Conservation (phyloP, 805 yeast genomes). For the Saccharomycopsis babjevae region DNA sequence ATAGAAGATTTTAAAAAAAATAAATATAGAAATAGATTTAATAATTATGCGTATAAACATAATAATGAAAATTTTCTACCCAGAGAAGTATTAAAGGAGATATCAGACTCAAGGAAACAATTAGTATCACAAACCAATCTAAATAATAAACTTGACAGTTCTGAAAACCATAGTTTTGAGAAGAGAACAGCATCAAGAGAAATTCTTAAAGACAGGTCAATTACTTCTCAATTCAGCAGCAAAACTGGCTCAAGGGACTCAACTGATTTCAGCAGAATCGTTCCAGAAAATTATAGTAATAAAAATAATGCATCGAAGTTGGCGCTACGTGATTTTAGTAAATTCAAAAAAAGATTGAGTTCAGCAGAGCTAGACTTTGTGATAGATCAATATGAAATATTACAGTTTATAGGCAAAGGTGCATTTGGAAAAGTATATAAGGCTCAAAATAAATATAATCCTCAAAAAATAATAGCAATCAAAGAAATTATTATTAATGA, state of each 20-base stretch:
- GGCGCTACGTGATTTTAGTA: background rate
- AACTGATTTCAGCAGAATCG: background rate
- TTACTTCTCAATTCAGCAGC: background rate
- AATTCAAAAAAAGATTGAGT: conserved; percentile 5
- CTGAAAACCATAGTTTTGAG: background rate
- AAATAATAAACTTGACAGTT: background rate
- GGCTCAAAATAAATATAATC: conserved; percentile 50
- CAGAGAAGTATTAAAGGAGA: background rate
- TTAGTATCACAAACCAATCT: background rate
- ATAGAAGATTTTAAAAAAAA: conserved; percentile 12
- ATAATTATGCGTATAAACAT: background rate
- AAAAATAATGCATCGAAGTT: background rate
- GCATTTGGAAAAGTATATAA: conserved; percentile 84
- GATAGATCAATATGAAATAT: conserved; percentile 34
- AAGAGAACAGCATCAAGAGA: background rate
- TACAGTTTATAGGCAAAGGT: conserved; percentile 73
- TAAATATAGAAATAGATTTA: background rate
- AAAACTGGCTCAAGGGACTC: background rate
- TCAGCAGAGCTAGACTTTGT: conserved; percentile 16
- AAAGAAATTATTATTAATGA: conserved; percentile 44
- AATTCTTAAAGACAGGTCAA: background rate
- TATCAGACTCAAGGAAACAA: background rate
- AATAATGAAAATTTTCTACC: background rate
- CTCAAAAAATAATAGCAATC: conserved; percentile 65
- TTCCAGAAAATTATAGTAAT: background rate